Percentiles rank a stretch among this genome's conserved stretches.
Conservation (phyloP, 371 early-diverging fungal species). For the Apophysomyces elegans region DNA sequence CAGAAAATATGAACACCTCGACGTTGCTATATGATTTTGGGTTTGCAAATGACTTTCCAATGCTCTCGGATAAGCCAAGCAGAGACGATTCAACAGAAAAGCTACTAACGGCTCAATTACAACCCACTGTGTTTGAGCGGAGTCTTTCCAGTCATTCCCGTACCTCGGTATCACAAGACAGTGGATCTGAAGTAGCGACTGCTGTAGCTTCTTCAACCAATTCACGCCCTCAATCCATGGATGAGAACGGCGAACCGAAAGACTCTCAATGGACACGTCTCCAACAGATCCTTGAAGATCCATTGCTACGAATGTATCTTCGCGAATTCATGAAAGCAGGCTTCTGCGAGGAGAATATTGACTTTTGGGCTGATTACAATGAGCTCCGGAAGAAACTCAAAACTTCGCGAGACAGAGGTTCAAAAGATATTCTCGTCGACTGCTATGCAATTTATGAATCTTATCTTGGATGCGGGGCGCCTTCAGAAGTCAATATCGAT, state of each 20-base stretch:
- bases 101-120: not conserved
- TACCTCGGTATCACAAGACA: conserved; percentile 1
- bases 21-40: conserved; percentile 18
- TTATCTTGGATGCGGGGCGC: conserved; percentile 53
- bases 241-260: conserved; percentile 24
- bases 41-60: conserved; percentile 3
- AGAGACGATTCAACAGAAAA: not conserved
- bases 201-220: not conserved
- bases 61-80: not conserved
- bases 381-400: conserved; percentile 32
- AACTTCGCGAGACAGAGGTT: conserved; percentile 15
- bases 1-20: conserved; percentile 11
- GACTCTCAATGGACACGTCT: conserved; percentile 61
- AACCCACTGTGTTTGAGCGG: not conserved
- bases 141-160: not conserved
- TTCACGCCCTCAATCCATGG: not conserved
- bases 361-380: conserved; percentile 66
- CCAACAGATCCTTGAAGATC: conserved; percentile 59
- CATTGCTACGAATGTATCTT: conserved; percentile 58
- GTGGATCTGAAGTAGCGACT: not conserved
- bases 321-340: conserved; percentile 62
- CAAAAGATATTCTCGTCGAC: conserved; percentile 46
- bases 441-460: conserved; percentile 60
- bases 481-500: conserved; percentile 62
- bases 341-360: conserved; percentile 75